Base-by-base conservation (phyloP, 2,329 filamentous ascomycete species). In the Botrytis sinoallii region DNA sequence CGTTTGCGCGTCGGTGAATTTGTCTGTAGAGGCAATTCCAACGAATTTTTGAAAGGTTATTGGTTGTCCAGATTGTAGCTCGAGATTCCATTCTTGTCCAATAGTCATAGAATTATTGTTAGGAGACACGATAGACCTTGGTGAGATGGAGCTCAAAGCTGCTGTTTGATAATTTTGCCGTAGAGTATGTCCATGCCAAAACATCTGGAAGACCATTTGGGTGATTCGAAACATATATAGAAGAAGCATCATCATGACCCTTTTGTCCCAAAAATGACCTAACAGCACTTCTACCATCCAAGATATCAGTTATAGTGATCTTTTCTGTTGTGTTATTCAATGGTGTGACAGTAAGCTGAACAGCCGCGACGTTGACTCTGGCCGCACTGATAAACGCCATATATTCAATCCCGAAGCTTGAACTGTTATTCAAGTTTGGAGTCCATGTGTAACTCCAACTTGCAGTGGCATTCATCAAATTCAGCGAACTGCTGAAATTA, bases 281-380 rank as follows among this genome's bases (percentile, higher is more conserved):
- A 25, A 90, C 86, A 29, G 90, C 90, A 76, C 87, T 86, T 75
- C 87, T 86, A 1, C 90, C 90, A 75, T 92, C 88, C 16, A 92
- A 78, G 0, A 91, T 82, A 79, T 92, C 91, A 35, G 88, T 87
- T 5, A 92, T 83, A 0, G 84, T 87, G 3, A 83, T 77, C 75
- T 87, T 84, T 38, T 79, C 79, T 40, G 35, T 42, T 69, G 63
- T 40, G 9, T n/a, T 60, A 29, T 52, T 66, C 18, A 52, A 64
- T 59, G 72, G 67, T 29, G 76, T 76, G 12, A 77, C 42, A n/a
- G 12, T 52, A 7, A 75, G 46, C 20, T 73, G 68, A 35, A 61
- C 71, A 20, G 75, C 75, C n/a, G 71, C 73, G 22, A 77, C 60
- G 38, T 75, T 77, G 20, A 70, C 44, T 44, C 74, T 67, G 16